Percentiles rank a stretch among this genome's conserved stretches.
These are phyloP conservation scores for Corchorus capsularis DNA, from an alignment of 345 rosid species.

Conservation along the genomic window DNA sequence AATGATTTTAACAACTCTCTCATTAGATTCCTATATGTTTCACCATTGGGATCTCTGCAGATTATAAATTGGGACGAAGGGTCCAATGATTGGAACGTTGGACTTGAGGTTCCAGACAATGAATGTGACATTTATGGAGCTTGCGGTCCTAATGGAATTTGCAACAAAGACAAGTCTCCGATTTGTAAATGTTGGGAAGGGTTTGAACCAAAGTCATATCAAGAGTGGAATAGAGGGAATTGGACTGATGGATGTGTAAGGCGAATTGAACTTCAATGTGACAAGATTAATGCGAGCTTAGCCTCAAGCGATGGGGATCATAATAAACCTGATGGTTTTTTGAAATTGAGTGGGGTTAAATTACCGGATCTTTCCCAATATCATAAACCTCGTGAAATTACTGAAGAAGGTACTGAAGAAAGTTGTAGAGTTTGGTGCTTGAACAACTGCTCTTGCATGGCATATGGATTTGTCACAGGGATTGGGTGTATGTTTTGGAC, in stretches of 20 bases:
- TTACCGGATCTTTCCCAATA: constrained; percentile 44
- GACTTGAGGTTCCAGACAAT: constrained; percentile 11
- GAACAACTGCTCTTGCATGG: constrained; percentile 47
- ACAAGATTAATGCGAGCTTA: constrained; percentile 33
- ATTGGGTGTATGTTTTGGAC: constrained; percentile 55
- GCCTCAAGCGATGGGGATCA: constrained; percentile 7
- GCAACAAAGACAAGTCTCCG: constrained; percentile 12
- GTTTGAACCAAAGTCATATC: constrained; percentile 29
- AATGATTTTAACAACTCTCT: constrained; percentile 36
- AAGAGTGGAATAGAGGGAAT: constrained; percentile 36
- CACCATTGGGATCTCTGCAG: constrained; percentile 39
- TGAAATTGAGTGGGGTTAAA: constrained; percentile 33
- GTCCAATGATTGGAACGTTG: background rate
- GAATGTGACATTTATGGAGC: constrained; percentile 29
- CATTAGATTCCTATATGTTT: constrained; percentile 38
- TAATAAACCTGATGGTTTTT: constrained; percentile 39
- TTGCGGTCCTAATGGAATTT: constrained; percentile 36
- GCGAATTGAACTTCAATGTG: constrained; percentile 35
- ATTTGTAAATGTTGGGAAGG: constrained; percentile 39
- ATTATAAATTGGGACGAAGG: constrained; percentile 10
- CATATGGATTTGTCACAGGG: constrained; percentile 41
- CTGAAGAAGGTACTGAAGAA: constrained; percentile 15
- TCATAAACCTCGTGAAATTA: background rate
- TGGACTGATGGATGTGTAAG: constrained; percentile 56
- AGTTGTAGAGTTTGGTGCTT: constrained; percentile 39